Evolutionary conservation across 2,329 filamentous ascomycete species (phyloP).

Genomic region (Aspergillus luchuensis): DNA sequence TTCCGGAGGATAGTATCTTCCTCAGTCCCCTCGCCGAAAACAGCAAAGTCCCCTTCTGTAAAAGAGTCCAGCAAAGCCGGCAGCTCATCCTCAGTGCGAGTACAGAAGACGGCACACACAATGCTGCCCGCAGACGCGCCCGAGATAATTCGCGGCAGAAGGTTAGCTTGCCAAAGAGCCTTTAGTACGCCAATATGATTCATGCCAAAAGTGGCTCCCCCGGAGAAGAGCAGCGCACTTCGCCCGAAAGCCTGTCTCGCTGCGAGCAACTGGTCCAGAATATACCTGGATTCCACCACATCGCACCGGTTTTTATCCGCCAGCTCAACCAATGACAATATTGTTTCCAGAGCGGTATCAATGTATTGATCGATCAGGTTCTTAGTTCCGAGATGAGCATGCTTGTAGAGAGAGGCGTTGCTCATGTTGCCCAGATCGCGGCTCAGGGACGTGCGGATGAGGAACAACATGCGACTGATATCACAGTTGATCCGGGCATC

Average conservation of each 20-base stretch:
- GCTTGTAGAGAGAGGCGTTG: slow-evolving; percentile 76
- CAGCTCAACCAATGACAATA: slow-evolving; percentile 69
- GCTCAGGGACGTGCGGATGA: slow-evolving; percentile 77
- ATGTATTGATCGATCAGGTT: slow-evolving; percentile 84
- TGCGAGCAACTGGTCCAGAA: slow-evolving; percentile 69
- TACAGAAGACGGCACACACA: slow-evolving; percentile 77
- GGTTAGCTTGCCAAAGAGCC: slow-evolving; percentile 70
- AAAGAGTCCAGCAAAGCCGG: slow-evolving; percentile 69
- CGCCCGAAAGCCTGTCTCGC: slow-evolving; percentile 81
- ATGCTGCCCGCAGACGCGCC: slow-evolving; percentile 87
- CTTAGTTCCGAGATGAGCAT: slow-evolving; percentile 85
- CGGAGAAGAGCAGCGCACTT: slow-evolving; percentile 78
- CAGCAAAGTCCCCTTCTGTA: slow-evolving; percentile 75
- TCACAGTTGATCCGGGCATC: slow-evolving; percentile 72
- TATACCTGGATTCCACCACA: slow-evolving; percentile 59
- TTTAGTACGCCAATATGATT: slow-evolving; percentile 88
- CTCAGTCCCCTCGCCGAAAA: slow-evolving; percentile 68
- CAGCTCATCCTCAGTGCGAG: slow-evolving; percentile 75
- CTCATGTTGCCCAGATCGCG: slow-evolving; percentile 86
- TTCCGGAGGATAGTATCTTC: slow-evolving; percentile 68
- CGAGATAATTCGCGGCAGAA: slow-evolving; percentile 83
- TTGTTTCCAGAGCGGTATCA: slow-evolving; percentile 72
- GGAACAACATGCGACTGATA: slow-evolving; percentile 73
- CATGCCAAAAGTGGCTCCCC: slow-evolving; percentile 89
- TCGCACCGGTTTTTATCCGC: slow-evolving; percentile 54